These are phyloP conservation scores for Liquidambar formosana DNA, from an alignment of 164 flowering plant species.

Conservation along the genomic window DNA sequence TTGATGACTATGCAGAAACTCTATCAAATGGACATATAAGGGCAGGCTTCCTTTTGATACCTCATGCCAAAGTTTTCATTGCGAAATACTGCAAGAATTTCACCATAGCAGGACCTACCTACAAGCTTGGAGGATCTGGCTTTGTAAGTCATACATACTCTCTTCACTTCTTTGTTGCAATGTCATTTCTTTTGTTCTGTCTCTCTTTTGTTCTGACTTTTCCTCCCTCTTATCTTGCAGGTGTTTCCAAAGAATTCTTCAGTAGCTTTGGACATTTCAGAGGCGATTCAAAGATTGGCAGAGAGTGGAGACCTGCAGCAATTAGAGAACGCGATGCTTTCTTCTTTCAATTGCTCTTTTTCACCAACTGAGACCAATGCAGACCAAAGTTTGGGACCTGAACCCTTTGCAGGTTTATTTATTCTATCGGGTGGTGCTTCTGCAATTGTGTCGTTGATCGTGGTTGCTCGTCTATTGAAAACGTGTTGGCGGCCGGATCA, in stretches of 20 bases:
- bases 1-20: slow-evolving; percentile 23
- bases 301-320: neutral
- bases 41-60: slow-evolving; percentile 21
- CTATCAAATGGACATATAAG: slow-evolving; percentile 15
- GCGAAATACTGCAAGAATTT: slow-evolving; percentile 20
- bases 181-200: neutral
- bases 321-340: slow-evolving; percentile 4
- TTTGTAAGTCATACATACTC: slow-evolving; percentile 15
- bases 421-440: neutral
- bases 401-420: neutral
- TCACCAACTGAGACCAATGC: no score
- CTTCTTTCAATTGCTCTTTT: neutral
- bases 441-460: neutral
- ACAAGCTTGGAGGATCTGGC: slow-evolving; percentile 24
- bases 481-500: no score
- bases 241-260: neutral
- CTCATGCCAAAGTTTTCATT: neutral
- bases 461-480: neutral
- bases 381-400: slow-evolving; percentile 1
- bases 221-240: no score
- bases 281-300: neutral
- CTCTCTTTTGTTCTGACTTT: no score
- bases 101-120: slow-evolving; percentile 4
- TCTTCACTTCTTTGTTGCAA: neutral
- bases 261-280: neutral